Evolutionary conservation across 257 asterid species (phyloP).

Genomic region (Coffea canephora): DNA sequence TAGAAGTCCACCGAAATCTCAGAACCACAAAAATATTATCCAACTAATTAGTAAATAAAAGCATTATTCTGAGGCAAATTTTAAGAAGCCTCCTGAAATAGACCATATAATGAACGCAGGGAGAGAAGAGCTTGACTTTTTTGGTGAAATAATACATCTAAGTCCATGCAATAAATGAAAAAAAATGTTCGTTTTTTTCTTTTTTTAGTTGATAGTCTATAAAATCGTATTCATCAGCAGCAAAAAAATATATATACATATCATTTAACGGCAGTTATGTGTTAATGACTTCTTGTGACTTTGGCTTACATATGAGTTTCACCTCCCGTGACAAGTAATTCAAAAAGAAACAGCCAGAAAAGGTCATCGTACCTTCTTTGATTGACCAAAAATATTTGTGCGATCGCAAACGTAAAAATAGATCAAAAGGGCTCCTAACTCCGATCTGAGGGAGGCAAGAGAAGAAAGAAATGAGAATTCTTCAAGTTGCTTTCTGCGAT

Average conservation of each 20-base stretch:
- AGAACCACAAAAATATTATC: background rate
- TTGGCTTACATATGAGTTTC: background rate
- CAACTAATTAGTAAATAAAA: background rate
- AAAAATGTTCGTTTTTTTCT: background rate
- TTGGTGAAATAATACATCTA: background rate
- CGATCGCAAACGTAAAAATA: slow-evolving; percentile 84
- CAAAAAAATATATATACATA: background rate
- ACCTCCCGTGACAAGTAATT: background rate
- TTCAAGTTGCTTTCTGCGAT: background rate
- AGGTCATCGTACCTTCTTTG: slow-evolving; percentile 60
- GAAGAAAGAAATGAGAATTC: slow-evolving; percentile 15
- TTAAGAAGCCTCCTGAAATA: background rate
- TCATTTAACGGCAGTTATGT: background rate
- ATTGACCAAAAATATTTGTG: slow-evolving; percentile 78
- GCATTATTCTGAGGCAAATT: background rate
- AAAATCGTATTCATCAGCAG: background rate
- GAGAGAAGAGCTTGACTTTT: background rate
- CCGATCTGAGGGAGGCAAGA: slow-evolving; percentile 49
- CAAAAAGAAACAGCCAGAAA: background rate
- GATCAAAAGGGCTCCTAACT: slow-evolving; percentile 74
- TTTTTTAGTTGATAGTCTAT: background rate
- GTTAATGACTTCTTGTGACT: background rate
- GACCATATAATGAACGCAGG: background rate
- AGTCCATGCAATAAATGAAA: background rate
- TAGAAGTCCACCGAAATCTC: background rate